These are phyloP conservation scores for Parathielavia hyrcaniae DNA, from an alignment of 495 filamentous ascomycete genomes.

Conservation along the genomic window DNA sequence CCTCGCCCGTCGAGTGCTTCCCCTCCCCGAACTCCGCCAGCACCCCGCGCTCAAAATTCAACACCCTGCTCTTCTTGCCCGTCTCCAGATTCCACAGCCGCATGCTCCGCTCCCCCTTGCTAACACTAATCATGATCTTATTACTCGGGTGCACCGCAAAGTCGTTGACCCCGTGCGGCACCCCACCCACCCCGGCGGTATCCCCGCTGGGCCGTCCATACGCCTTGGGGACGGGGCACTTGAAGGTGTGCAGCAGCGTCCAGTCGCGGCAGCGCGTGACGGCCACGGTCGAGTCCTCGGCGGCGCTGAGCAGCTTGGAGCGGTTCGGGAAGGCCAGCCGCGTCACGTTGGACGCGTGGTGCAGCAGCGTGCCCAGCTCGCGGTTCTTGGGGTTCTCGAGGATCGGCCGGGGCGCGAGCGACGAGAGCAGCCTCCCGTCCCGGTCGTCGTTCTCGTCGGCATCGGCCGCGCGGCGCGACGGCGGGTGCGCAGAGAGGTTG, in stretches of 20 bases:
- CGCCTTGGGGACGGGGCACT: conserved; percentile 78
- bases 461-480: conserved; percentile 39
- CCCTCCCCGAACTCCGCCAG: conserved; percentile 67
- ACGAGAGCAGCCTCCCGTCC: conserved; percentile 44
- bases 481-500: conserved; percentile 69
- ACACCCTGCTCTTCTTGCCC: conserved; percentile 85
- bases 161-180: conserved; percentile 87
- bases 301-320: conserved; percentile 74
- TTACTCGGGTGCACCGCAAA: conserved; percentile 93
- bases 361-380: conserved; percentile 77
- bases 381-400: conserved; percentile 79
- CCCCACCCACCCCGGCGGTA: conserved; percentile 73
- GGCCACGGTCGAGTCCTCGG: conserved; percentile 82
- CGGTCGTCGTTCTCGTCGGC: conserved; percentile 39
- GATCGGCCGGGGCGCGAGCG: conserved; percentile 60
- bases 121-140: conserved; percentile 91
- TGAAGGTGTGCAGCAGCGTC: conserved; percentile 81
- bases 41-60: conserved; percentile 69
- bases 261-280: conserved; percentile 84
- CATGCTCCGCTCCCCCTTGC: conserved; percentile 83
- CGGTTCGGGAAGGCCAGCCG: conserved; percentile 75
- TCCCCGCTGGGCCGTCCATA: conserved; percentile 82
- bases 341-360: conserved; percentile 77
- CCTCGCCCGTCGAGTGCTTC: conserved; percentile 73
- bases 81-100: conserved; percentile 95